These are phyloP conservation scores for Geranium brycei DNA, from an alignment of 345 rosid genomes.

Conservation along the genomic window DNA sequence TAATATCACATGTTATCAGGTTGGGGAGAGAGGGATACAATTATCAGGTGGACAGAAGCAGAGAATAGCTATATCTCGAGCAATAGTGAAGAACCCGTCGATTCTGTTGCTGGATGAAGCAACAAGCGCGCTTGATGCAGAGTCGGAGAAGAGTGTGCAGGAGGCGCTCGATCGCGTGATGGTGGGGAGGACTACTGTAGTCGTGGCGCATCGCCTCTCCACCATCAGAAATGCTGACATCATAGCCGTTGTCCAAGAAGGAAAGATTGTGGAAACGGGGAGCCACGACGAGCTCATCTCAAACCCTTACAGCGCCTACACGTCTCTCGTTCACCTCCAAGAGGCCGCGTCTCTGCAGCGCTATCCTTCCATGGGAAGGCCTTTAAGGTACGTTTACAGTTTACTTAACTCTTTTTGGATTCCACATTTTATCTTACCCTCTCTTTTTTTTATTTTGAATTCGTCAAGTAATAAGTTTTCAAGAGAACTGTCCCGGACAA, in stretches of 20 bases:
- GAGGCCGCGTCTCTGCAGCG: not conserved
- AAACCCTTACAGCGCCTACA: not conserved
- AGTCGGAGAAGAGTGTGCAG: conserved; percentile 42
- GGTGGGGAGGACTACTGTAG: conserved; percentile 32
- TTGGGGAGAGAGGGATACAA: conserved; percentile 43
- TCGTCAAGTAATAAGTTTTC: conserved; percentile 24
- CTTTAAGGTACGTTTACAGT: not conserved
- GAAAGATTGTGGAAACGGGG: conserved; percentile 35
- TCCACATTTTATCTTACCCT: too few species aligned
- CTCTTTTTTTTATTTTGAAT: too few species aligned
- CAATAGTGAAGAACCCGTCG: conserved; percentile 28
- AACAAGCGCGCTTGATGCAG: conserved; percentile 33
- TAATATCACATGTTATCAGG: conserved; percentile 6
- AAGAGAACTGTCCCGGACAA: conserved; percentile 53
- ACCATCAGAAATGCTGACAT: conserved; percentile 39
- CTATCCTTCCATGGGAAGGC: not conserved
- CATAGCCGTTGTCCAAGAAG: conserved; percentile 43
- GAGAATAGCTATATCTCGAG: conserved; percentile 33
- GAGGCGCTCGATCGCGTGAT: conserved; percentile 31
- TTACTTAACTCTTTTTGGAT: too few species aligned
- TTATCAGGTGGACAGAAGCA: conserved; percentile 44
- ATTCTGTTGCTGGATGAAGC: conserved; percentile 33
- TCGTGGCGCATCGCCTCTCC: conserved; percentile 43
- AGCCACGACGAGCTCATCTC: conserved; percentile 12
- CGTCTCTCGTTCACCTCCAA: not conserved